Conservation (phyloP, 768 basidiomycete species). For the Boletus speciosus region DNA sequence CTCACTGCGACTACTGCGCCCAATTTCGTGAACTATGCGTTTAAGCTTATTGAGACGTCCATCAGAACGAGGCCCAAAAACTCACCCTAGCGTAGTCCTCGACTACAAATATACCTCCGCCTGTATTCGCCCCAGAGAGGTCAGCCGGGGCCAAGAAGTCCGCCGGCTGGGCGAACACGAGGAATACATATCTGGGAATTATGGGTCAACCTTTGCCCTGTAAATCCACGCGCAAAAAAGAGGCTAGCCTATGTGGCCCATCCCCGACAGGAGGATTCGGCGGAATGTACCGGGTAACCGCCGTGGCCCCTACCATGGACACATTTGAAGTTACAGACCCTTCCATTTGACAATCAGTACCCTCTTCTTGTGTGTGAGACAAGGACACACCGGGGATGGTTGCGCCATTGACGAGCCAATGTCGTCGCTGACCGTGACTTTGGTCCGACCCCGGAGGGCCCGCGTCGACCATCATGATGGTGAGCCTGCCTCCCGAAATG, state of each 20-base stretch:
- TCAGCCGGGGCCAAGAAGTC: conserved; percentile 59
- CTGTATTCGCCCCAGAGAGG: conserved; percentile 46
- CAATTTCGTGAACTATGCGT: conserved; percentile 46
- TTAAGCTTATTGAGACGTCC: background rate
- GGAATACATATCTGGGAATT: conserved; percentile 57
- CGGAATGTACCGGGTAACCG: conserved; percentile 65
- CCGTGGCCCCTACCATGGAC: conserved; percentile 41
- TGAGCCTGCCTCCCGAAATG: conserved; percentile 47
- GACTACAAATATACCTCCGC: conserved; percentile 56
- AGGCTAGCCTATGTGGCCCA: conserved; percentile 70
- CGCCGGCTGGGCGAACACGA: conserved; percentile 61
- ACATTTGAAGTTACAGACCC: conserved; percentile 34
- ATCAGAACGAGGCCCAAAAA: background rate
- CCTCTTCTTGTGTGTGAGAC: background rate
- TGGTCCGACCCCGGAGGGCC: conserved; percentile 61
- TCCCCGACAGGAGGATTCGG: conserved; percentile 66
- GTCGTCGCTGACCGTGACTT: conserved; percentile 59
- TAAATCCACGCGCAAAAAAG: background rate
- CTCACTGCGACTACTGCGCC: conserved; percentile 60
- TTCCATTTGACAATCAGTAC: background rate
- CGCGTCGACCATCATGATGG: conserved; percentile 75
- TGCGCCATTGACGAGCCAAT: conserved; percentile 77
- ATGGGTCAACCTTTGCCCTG: background rate
- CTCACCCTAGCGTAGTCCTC: conserved; percentile 53
- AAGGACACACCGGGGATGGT: conserved; percentile 40